A percentile compares a stretch with the other conserved stretches of the same genome.
Evolutionary conservation across 192 early-diverging fungal genomes (phyloP).

Genomic region (Nowakowskiella sp.): DNA sequence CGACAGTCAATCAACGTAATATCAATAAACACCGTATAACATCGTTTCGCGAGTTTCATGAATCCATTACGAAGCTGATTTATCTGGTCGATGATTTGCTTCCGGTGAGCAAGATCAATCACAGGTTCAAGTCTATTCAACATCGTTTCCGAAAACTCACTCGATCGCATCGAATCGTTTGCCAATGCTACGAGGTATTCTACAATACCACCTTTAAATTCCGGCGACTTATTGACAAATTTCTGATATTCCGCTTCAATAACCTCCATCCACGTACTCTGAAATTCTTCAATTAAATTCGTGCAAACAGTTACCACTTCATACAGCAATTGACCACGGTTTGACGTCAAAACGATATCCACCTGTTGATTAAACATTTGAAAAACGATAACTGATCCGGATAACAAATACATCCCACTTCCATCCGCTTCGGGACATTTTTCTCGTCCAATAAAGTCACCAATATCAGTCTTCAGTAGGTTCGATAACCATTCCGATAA

Average conservation of each 20-base stretch:
- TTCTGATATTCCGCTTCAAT: constrained; percentile 66
- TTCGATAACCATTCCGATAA: constrained; percentile 88
- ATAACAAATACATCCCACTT: constrained; percentile 71
- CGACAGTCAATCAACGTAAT: constrained; percentile 76
- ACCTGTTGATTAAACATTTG: constrained; percentile 98
- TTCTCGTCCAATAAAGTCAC: constrained; percentile 63
- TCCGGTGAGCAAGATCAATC: constrained; percentile 25
- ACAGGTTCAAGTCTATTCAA: constrained; percentile 38
- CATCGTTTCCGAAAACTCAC: constrained; percentile 85
- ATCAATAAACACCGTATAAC: constrained; percentile 68
- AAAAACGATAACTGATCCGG: constrained; percentile 82
- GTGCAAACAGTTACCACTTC: constrained; percentile 77
- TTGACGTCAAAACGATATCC: constrained; percentile 73
- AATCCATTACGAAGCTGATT: constrained; percentile 71
- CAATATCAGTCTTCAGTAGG: constrained; percentile 75
- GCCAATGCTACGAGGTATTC: constrained; percentile 95
- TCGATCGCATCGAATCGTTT: constrained; percentile 87
- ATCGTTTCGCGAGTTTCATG: constrained; percentile 74
- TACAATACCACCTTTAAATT: constrained; percentile 74
- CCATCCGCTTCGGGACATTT: constrained; percentile 68
- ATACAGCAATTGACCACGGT: constrained; percentile 81
- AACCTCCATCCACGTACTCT: constrained; percentile 73
- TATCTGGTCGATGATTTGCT: constrained; percentile 33
- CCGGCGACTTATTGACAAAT: constrained; percentile 58
- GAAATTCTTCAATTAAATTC: constrained; percentile 61